Percentiles rank a stretch among this genome's conserved stretches.
These are phyloP conservation scores for Eucalyptus curtisii DNA, from an alignment of 345 rosid species.

Conservation along the genomic window DNA sequence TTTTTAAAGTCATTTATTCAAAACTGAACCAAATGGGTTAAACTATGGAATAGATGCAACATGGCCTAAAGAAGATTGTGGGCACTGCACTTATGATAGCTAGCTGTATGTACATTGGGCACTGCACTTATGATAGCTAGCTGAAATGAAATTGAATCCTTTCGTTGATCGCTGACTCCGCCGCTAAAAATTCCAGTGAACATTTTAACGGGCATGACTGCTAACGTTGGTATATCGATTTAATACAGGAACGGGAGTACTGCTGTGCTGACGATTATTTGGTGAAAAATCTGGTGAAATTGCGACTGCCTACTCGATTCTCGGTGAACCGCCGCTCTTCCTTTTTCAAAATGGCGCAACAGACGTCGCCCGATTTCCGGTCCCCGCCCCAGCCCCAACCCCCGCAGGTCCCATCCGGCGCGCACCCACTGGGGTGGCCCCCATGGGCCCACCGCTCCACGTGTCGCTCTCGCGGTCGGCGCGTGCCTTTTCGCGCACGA, in stretches of 20 bases:
- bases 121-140: not conserved
- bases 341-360: not conserved
- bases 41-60: not conserved
- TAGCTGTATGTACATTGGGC: not conserved
- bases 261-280: not conserved
- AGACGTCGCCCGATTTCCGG: not conserved
- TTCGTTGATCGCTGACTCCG: accelerated
- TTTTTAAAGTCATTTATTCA: accelerated
- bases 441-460: not conserved
- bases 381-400: not conserved
- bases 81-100: not conserved
- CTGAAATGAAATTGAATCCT: not conserved
- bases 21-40: accelerated
- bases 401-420: not conserved
- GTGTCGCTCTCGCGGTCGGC: not conserved
- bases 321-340: not conserved
- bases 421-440: not conserved
- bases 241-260: not conserved
- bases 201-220: not conserved
- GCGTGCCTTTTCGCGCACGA: not conserved
- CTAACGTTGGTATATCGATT: not conserved
- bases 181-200: accelerated
- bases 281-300: not conserved
- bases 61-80: not conserved
- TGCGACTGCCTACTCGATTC: not conserved